Evolutionary conservation across 257 asterid genomes (phyloP).

Genomic region (Fraxinus americana): DNA sequence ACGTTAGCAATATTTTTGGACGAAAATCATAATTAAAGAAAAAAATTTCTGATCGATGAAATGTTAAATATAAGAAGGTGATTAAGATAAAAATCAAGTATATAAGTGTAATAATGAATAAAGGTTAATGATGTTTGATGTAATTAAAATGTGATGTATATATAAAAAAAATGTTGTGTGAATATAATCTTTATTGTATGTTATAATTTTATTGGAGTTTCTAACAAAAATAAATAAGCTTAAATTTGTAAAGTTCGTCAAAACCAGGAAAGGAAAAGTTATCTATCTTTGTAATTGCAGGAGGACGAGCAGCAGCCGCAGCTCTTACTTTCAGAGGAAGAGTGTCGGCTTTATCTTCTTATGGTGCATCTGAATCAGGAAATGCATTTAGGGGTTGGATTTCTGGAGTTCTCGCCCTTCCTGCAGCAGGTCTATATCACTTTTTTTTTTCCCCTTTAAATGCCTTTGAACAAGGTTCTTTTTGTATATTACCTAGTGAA

Average conservation of each 20-base stretch:
- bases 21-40: no score
- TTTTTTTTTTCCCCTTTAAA: neutral
- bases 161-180: no score
- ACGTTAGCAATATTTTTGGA: no score
- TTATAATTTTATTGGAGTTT: neutral
- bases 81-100: no score
- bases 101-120: no score
- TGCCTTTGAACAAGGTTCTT: conserved; percentile 6
- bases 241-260: neutral
- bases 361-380: conserved; percentile 62
- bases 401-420: conserved; percentile 73
- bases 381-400: conserved; percentile 71
- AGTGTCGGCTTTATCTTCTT: conserved; percentile 56
- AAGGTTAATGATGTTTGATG: no score
- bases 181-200: neutral
- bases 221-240: neutral
- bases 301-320: conserved; percentile 80
- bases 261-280: conserved; percentile 4
- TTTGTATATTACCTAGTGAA: conserved; percentile 1
- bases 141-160: no score
- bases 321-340: conserved; percentile 75
- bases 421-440: conserved; percentile 73
- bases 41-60: no score
- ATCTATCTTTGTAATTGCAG: conserved; percentile 31
- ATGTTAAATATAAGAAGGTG: no score